Base-by-base conservation (phyloP, 2,329 filamentous ascomycete genomes). In the Atkinsonella texensis region DNA sequence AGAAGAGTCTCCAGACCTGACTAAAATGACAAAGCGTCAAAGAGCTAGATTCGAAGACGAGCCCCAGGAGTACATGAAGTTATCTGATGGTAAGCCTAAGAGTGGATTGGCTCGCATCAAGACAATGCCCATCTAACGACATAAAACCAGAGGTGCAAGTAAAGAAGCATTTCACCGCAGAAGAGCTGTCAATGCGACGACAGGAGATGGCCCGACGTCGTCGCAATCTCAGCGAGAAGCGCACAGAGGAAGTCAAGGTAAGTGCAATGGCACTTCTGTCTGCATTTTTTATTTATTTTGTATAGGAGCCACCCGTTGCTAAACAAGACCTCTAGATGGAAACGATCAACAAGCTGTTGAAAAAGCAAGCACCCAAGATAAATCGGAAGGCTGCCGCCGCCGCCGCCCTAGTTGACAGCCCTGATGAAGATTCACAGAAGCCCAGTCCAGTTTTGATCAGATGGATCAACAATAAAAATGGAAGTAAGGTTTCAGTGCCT, bases 311-410 rank as follows among this genome's bases (percentile, higher is more conserved):
- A n/a, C 15, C 23, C 11, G 47, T 42, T 18, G 13, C 52, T 54
- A 31, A 54, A 23, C 2, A 5, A 13, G 5, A 7, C 20, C 31
- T 48, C 18, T 58, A 90, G 86, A 87, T 89, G 79, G 87, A 91
- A 73, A 93, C 87, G 0, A 91, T 93, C 76, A 90, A 93, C 73
- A 89, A 90, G 61, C 80, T 93, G 2, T 80, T 93, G 49, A 89
- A 89, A 68, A 89, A 90, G 64, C 87, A 90, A 65, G 85, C 87
- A 1, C 84, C 87, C 23, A 90, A 91, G 67, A 80, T 80, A 52
- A 84, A 77, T 57, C 72, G 74, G 56, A 79, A 77, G 58, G 74
- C 66, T 33, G 74, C 63, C 44, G 64, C 59, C 52, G 70, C 58
- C 54, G 70, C 55, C 49, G 62, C 59, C 51, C 77, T 73, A 35